A percentile compares a stretch with the other conserved stretches of the same genome.
phyloP scores from a whole-genome alignment of 148 eudicot genomes.

The Chenopodium album region DNA sequence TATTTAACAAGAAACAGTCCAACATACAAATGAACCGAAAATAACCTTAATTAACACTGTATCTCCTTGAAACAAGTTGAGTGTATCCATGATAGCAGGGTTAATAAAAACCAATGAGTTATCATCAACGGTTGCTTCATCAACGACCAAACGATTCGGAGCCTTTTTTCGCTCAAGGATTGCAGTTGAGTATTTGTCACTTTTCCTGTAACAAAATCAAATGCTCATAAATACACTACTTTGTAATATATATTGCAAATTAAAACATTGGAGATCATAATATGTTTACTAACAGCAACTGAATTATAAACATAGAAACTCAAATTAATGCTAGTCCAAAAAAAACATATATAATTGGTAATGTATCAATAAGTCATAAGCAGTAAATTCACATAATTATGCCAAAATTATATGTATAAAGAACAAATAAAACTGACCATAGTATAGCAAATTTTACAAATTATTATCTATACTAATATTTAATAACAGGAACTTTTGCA shows the following conservation, averaged over 20 bases:
- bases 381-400: too few species aligned
- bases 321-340: too few species aligned
- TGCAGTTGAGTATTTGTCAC: constrained; percentile 59
- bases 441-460: not conserved
- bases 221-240: not conserved
- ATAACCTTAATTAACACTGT: constrained; percentile 65
- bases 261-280: too few species aligned
- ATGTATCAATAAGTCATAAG: too few species aligned
- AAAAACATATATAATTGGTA: too few species aligned
- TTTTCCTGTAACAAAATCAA: constrained; percentile 24
- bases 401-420: too few species aligned
- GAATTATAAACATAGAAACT: too few species aligned
- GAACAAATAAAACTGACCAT: not conserved
- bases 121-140: constrained; percentile 67
- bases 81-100: constrained; percentile 65
- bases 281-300: too few species aligned
- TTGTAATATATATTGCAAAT: not conserved
- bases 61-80: constrained; percentile 67
- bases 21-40: not conserved
- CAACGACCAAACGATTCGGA: constrained; percentile 68
- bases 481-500: too few species aligned
- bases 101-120: constrained; percentile 61
- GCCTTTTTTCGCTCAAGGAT: constrained; percentile 70
- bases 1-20: too few species aligned
- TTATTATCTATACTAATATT: not conserved